Conservation (phyloP, 345 rosid genomes). For the Tarenaya hassleriana region DNA sequence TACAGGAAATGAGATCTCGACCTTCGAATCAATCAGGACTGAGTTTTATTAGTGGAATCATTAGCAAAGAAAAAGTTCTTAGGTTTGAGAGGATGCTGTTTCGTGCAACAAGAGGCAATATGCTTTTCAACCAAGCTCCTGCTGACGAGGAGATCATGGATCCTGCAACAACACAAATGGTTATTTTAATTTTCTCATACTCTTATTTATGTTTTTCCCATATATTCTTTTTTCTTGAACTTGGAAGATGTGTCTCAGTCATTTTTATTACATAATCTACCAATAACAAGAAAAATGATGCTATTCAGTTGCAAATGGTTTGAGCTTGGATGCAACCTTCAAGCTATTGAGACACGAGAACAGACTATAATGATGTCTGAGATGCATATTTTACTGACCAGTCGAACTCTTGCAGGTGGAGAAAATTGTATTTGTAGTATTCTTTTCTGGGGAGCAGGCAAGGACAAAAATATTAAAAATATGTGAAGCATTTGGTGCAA, state of each 20-base stretch:
- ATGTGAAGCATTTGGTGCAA: slow-evolving; percentile 96
- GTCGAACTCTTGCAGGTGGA: slow-evolving; percentile 49
- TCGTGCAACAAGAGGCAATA: slow-evolving; percentile 97
- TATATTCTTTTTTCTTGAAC: slow-evolving; percentile 8
- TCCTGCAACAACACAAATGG: slow-evolving; percentile 84
- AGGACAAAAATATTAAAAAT: slow-evolving; percentile 74
- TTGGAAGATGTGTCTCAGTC: neutral
- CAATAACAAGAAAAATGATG: neutral
- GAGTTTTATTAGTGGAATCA: slow-evolving; percentile 82
- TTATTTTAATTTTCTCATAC: slow-evolving; percentile 27
- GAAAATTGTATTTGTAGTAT: slow-evolving; percentile 81
- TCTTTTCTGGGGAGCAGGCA: slow-evolving; percentile 98
- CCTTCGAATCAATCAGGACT: slow-evolving; percentile 69
- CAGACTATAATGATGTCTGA: slow-evolving; percentile 6
- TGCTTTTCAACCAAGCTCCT: slow-evolving; percentile 93
- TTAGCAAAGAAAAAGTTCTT: slow-evolving; percentile 60
- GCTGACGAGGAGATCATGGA: slow-evolving; percentile 88
- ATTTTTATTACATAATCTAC: neutral
- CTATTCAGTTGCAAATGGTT: neutral
- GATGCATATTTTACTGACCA: slow-evolving; percentile 14
- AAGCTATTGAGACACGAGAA: neutral
- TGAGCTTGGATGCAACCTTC: neutral
- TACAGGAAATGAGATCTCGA: slow-evolving; percentile 60
- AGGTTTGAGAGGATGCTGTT: slow-evolving; percentile 92
- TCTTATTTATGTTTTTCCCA: neutral